Percentiles rank a stretch among this genome's conserved stretches.
Conservation (phyloP, 2,329 filamentous ascomycete genomes). For the Neurospora crassa region DNA sequence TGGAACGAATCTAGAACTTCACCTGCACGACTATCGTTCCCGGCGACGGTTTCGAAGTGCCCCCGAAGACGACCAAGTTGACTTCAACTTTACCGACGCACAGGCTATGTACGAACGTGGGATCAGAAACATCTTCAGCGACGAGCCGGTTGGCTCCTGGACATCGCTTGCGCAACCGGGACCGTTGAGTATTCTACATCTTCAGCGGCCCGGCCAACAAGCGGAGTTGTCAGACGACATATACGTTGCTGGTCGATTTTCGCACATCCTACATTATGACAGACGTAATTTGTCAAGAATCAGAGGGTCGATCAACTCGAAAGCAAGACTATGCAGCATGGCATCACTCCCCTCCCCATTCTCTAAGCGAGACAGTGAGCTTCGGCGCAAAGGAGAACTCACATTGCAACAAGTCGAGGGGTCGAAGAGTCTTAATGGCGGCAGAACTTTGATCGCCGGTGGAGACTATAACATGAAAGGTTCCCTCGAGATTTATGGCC, state of each 20-base stretch:
- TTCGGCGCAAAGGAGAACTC: slow-evolving; percentile 44
- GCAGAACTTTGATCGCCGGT: slow-evolving; percentile 66
- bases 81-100: slow-evolving; percentile 17
- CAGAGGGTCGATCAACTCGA: slow-evolving; percentile 71
- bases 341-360: slow-evolving; percentile 60
- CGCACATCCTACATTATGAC: slow-evolving; percentile 82
- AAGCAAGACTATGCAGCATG: slow-evolving; percentile 67
- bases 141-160: slow-evolving; percentile 46
- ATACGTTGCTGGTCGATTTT: slow-evolving; percentile 81
- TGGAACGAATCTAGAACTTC: slow-evolving; percentile 70
- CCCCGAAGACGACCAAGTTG: slow-evolving; percentile 28
- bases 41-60: slow-evolving; percentile 24
- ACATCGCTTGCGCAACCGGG: slow-evolving; percentile 71
- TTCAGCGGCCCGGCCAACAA: slow-evolving; percentile 45
- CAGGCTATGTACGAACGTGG: slow-evolving; percentile 23
- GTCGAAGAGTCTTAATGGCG: slow-evolving; percentile 41
- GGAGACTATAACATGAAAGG: slow-evolving; percentile 91
- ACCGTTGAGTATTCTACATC: slow-evolving; percentile 72
- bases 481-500: slow-evolving; percentile 75
- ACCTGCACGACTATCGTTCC: slow-evolving; percentile 68
- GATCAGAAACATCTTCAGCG: slow-evolving; percentile 35
- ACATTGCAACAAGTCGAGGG: slow-evolving; percentile 43
- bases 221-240: slow-evolving; percentile 64
- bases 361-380: slow-evolving; percentile 51
- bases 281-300: slow-evolving; percentile 74